These are phyloP conservation scores for Pichia eremophila DNA, from an alignment of 805 yeast genomes.

Conservation along the genomic window DNA sequence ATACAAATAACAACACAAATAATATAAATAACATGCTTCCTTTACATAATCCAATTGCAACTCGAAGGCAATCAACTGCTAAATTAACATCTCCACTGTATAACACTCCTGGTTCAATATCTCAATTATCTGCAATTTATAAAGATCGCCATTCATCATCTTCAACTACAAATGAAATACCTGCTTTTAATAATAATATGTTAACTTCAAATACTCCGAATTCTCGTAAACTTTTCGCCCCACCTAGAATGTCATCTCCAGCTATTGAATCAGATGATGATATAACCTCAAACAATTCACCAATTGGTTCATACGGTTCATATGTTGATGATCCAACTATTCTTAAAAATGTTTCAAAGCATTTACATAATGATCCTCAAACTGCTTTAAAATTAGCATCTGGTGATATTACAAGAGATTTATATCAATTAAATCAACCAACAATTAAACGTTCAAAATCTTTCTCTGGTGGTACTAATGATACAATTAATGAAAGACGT, in stretches of 20 bases:
- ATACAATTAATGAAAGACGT: conserved; percentile 32
- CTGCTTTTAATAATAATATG: background rate
- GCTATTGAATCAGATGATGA: conserved; percentile 16
- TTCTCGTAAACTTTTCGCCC: background rate
- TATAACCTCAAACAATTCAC: background rate
- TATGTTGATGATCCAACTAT: conserved; percentile 27
- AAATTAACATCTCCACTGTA: conserved; percentile 23
- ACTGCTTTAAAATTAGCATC: conserved; percentile 33
- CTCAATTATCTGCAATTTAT: conserved; percentile 3
- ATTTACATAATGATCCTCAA: conserved; percentile 27
- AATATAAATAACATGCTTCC: background rate
- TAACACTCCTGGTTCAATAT: conserved; percentile 9
- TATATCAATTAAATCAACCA: conserved; percentile 25
- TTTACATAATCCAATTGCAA: conserved; percentile 6
- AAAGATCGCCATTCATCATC: conserved; percentile 15
- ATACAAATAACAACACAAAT: background rate
- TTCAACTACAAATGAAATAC: conserved; percentile 12
- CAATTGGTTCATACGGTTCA: conserved; percentile 17
- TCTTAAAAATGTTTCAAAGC: conserved; percentile 27
- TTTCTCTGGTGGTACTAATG: conserved; percentile 17
- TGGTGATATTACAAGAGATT: conserved; percentile 43
- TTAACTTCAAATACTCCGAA: conserved; percentile 1
- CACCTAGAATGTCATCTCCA: conserved; percentile 9
- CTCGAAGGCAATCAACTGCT: conserved; percentile 27
- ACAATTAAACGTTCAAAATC: conserved; percentile 21